Conservation (phyloP, 2,329 filamentous ascomycete genomes). For the Fusarium sambucinum region DNA sequence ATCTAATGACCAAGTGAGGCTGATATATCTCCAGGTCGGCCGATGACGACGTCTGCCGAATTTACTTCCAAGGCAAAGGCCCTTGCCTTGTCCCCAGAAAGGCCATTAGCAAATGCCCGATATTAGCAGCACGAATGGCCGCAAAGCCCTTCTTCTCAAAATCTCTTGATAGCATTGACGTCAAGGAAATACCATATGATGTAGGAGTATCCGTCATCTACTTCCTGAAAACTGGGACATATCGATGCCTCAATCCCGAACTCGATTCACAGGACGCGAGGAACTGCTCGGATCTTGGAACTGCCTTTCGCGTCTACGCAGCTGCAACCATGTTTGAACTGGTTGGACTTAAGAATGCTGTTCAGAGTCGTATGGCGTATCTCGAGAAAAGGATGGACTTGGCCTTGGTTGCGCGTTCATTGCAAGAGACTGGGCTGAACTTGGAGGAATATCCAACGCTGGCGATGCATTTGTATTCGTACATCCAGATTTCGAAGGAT, state of each 20-base stretch:
- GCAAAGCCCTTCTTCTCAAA: not conserved
- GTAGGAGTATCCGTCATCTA: conserved; percentile 10
- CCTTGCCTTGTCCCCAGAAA: not conserved
- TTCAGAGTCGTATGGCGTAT: not conserved
- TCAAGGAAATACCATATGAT: not conserved
- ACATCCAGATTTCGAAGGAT: not conserved
- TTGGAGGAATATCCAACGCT: not conserved
- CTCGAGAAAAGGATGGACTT: conserved; percentile 1
- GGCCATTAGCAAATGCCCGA: conserved; percentile 2
- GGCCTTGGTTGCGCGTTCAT: accelerated
- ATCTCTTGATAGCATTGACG: not conserved
- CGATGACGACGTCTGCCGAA: not conserved
- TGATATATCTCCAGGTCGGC: not conserved
- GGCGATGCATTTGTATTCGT: not conserved
- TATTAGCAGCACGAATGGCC: not conserved
- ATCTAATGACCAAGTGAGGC: accelerated
- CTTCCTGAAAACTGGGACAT: not conserved
- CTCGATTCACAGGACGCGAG: not conserved
- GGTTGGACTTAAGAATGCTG: not conserved
- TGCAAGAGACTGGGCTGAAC: not conserved
- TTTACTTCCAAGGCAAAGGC: not conserved
- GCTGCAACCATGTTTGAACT: not conserved
- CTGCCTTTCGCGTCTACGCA: conserved; percentile 2
- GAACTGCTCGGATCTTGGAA: conserved; percentile 2
- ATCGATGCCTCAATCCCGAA: not conserved